Conservation (phyloP, 176 grass and related monocot species). For the Triticum aestivum region IWGSC_CS_RefSeq_v2.1 NC_057810.1:535499063-535499562, state of each 20-base stretch:
- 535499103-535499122: slow-evolving; percentile 14
- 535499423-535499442: not conserved
- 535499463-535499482: not conserved
- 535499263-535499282: not conserved
- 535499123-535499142: not conserved
- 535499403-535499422: not conserved
- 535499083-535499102: slow-evolving; percentile 8
- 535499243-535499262: not conserved
- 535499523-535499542: not conserved
- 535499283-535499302: not conserved
- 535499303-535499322: not conserved
- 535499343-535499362: not conserved
- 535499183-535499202: not conserved
- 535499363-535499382: not conserved
- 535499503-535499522: not conserved
- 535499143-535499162: not conserved
- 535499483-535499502: not conserved
- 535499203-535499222: not conserved
- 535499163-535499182: not conserved
- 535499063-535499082: too few relatives aligned
- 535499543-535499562: not conserved
- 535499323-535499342: not conserved
- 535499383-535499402: not conserved
- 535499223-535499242: not conserved
- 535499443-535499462: not conserved